Evolutionary conservation across 768 basidiomycete genomes (phyloP).

Genomic region (Phaeotremella skinneri): DNA sequence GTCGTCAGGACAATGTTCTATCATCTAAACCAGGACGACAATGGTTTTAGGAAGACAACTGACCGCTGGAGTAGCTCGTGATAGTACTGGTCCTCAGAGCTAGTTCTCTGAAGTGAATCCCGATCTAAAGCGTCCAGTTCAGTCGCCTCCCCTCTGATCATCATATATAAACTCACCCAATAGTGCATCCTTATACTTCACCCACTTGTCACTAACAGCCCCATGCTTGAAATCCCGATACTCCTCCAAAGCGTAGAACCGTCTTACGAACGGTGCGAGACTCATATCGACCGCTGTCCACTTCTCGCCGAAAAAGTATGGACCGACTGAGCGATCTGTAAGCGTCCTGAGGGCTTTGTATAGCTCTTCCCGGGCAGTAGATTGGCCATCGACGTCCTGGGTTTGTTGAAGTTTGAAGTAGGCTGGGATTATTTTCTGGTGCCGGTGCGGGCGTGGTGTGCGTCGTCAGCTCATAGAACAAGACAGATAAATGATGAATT

Average conservation of each 20-base stretch:
- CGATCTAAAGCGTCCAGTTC: conserved; percentile 13
- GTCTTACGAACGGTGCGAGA: conserved; percentile 66
- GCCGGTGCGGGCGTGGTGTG: background rate
- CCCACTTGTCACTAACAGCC: conserved; percentile 56
- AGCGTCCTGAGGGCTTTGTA: conserved; percentile 53
- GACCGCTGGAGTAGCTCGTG: conserved; percentile 51
- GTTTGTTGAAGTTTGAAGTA: conserved; percentile 58
- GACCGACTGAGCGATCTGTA: conserved; percentile 53
- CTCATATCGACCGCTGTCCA: conserved; percentile 60
- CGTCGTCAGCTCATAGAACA: too few relatives aligned
- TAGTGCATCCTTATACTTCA: conserved; percentile 55
- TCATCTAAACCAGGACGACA: too few relatives aligned
- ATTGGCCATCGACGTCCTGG: conserved; percentile 45
- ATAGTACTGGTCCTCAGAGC: conserved; percentile 54
- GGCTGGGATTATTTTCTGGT: conserved; percentile 57
- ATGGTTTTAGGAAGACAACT: conserved; percentile 3
- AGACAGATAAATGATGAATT: too few relatives aligned
- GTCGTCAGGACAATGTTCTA: background rate
- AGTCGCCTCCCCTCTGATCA: too few relatives aligned
- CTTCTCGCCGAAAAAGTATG: conserved; percentile 61
- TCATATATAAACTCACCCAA: conserved; percentile 54
- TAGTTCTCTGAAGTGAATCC: conserved; percentile 22
- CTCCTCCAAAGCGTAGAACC: conserved; percentile 60
- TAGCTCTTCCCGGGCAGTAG: conserved; percentile 52
- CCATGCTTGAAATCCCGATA: conserved; percentile 57